Evolutionary conservation across 352 stramenopile genomes (phyloP), one percentile per base, ranked within the genome.

Genomic region (Thraustotheca clavata): DNA sequence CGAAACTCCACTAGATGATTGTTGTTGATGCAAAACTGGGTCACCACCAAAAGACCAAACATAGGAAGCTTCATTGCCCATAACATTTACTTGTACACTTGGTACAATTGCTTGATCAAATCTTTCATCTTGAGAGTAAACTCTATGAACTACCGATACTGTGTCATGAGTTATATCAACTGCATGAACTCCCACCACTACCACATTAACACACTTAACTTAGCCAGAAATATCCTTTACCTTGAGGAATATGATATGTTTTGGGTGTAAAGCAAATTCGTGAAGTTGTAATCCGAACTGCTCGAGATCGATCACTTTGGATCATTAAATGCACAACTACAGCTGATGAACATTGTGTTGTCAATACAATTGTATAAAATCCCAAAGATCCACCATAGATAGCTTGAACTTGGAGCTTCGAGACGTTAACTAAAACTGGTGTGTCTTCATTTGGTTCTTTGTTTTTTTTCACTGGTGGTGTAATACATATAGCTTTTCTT

Each of bases 261-360:
- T 75, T 75, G 18, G 79, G 82, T 0, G 78, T 81, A 69, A 91
- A 91, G 69, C 73, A 82, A n/a, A 91, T 54, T 7, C 82, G 78
- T 60, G 88, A 77, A 18, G 76, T 82, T 4, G 82, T 87, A 4
- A 91, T 69, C 1, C 72, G 72, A 9, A 88, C 60, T 12, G 69
- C 74, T 33, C 71, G 67, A 18, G 47, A 55, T 40, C 74, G 63
- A 59, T 91, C 82, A 14, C 60, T 65, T 5, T 74, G 62, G 40
- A 86, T 75, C 63, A 86, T 62, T 36, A 91, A 47, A 54, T 91
- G 79, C 29, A 91, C 80, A 11, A 89, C 76, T 8, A 91, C 82
- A 3, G 76, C 73, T 16, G 82, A 89, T 24, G 72, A 57, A 66
- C 82, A 91, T n/a, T 62, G 39, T 60, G 85, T 69, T 7, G 71